phyloP scores from a whole-genome alignment of 805 yeast genomes.

The Candida pseudoglaebosa region DNA sequence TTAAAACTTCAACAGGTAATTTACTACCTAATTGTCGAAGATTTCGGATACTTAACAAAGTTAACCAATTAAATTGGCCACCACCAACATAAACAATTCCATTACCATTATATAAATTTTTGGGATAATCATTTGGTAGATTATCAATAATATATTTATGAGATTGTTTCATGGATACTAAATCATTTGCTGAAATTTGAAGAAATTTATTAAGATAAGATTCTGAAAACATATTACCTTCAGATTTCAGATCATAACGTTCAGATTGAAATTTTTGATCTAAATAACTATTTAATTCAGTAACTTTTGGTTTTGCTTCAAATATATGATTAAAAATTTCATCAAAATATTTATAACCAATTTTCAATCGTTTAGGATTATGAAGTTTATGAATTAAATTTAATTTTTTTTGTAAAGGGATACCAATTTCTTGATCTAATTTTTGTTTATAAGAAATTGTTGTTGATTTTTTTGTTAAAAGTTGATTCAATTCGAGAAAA shows the following conservation, averaged over 20 bases:
- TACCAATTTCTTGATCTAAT: not conserved
- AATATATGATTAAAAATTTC: slow-evolving; percentile 38
- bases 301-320: slow-evolving; percentile 43
- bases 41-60: slow-evolving; percentile 59
- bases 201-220: slow-evolving; percentile 48
- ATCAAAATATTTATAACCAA: slow-evolving; percentile 41
- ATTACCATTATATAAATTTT: slow-evolving; percentile 37
- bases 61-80: slow-evolving; percentile 70
- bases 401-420: not conserved
- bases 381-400: slow-evolving; percentile 5
- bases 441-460: not conserved
- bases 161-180: slow-evolving; percentile 40
- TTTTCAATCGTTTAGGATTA: slow-evolving; percentile 14
- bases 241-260: slow-evolving; percentile 31
- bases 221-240: slow-evolving; percentile 44
- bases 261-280: slow-evolving; percentile 51
- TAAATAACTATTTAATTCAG: slow-evolving; percentile 40
- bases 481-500: not conserved
- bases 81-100: slow-evolving; percentile 78
- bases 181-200: slow-evolving; percentile 40
- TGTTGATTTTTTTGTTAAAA: not conserved
- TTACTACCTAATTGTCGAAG: slow-evolving; percentile 63
- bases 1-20: slow-evolving; percentile 77
- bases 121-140: slow-evolving; percentile 40
- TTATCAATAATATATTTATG: slow-evolving; percentile 44